These are phyloP conservation scores for Nitzschia sp. DNA, from an alignment of 108 stramenopile genomes.

Conservation along the genomic window DNA sequence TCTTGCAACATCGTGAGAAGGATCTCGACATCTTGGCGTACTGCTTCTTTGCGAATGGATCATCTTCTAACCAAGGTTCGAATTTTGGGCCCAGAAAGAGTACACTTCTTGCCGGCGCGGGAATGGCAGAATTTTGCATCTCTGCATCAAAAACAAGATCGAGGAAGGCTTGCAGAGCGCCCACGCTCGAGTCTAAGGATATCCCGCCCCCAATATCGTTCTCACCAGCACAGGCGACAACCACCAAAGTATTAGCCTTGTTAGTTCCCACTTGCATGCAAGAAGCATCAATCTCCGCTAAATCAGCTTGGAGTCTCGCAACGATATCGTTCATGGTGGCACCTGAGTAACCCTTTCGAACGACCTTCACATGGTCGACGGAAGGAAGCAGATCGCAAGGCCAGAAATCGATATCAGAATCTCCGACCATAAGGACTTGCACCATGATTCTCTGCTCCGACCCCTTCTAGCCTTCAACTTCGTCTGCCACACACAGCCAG, in stretches of 20 bases:
- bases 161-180: slow-evolving; percentile 28
- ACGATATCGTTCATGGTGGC: slow-evolving; percentile 42
- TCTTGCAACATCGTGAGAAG: slow-evolving; percentile 44
- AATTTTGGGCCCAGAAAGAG: slow-evolving; percentile 83
- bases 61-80: slow-evolving; percentile 78
- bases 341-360: slow-evolving; percentile 30
- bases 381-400: slow-evolving; percentile 53
- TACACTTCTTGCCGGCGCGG: too few relatives aligned
- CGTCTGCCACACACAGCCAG: too few relatives aligned
- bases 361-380: slow-evolving; percentile 3
- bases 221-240: slow-evolving; percentile 83
- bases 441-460: too few relatives aligned
- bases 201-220: slow-evolving; percentile 66
- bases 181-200: slow-evolving; percentile 39
- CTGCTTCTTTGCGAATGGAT: slow-evolving; percentile 51
- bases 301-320: slow-evolving; percentile 19
- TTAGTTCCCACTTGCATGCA: neutral
- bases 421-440: slow-evolving; percentile 52
- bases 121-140: slow-evolving; percentile 7
- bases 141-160: slow-evolving; percentile 37
- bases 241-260: slow-evolving; percentile 8
- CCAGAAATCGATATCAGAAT: slow-evolving; percentile 80
- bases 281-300: neutral
- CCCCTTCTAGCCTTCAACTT: too few relatives aligned
- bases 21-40: slow-evolving; percentile 63